Percentiles rank a stretch among this genome's conserved stretches.
Evolutionary conservation across 441 rosid species (phyloP).

Genomic region (Geranium incanum): DNA sequence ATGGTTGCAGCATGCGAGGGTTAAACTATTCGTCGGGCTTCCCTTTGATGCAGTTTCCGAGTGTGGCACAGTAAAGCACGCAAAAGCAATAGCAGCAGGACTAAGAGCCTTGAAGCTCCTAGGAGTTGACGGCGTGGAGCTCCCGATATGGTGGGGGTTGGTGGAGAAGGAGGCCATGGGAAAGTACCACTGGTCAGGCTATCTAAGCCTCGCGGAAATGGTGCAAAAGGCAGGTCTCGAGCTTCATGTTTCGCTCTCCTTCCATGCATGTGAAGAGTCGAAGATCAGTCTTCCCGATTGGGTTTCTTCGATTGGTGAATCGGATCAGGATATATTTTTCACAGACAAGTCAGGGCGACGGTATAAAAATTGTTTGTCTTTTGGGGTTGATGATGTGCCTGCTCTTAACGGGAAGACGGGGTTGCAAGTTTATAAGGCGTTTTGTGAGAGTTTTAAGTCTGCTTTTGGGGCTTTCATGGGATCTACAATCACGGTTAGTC

Average conservation of each 20-base stretch:
- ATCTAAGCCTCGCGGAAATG: constrained; percentile 75
- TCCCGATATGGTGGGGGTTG: constrained; percentile 86
- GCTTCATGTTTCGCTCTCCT: constrained; percentile 69
- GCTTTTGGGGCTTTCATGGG: constrained; percentile 60
- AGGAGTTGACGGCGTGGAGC: constrained; percentile 83
- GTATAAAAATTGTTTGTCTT: constrained; percentile 57
- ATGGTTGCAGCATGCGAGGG: constrained; percentile 40
- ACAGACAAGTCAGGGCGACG: constrained; percentile 45
- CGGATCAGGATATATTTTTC: constrained; percentile 45
- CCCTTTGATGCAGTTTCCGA: constrained; percentile 73
- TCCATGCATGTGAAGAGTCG: constrained; percentile 44
- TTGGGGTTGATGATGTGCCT: constrained; percentile 68
- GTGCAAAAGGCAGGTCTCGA: constrained; percentile 60
- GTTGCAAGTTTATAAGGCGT: constrained; percentile 52
- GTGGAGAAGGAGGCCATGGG: constrained; percentile 78
- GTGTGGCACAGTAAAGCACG: constrained; percentile 50
- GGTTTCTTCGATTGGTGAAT: constrained; percentile 52
- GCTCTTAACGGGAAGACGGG: constrained; percentile 69
- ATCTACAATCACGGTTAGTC: constrained; percentile 55
- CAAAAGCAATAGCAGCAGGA: constrained; percentile 67
- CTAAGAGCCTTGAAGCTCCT: constrained; percentile 74
- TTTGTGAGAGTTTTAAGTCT: constrained; percentile 75
- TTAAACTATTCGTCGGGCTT: constrained; percentile 66
- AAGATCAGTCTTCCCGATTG: constrained; percentile 63
- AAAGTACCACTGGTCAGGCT: constrained; percentile 73